These are phyloP conservation scores for Xerocomellus amylosporus DNA, from an alignment of 768 basidiomycete species.

Conservation along the genomic window DNA sequence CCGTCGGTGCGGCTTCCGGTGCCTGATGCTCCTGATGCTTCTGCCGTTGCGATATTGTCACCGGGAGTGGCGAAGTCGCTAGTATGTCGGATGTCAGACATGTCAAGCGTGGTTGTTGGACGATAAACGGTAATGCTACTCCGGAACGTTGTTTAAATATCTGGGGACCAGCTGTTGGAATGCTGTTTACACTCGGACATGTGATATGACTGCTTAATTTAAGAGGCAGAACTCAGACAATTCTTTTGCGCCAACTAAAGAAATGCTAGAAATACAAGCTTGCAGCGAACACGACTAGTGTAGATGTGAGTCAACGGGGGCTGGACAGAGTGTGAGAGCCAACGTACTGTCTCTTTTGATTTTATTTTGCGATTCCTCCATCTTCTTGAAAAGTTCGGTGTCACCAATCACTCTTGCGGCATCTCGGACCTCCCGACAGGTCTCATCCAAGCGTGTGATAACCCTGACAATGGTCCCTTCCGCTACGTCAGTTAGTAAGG, in stretches of 20 bases:
- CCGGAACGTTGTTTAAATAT: constrained; percentile 15
- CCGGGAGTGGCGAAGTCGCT: not conserved
- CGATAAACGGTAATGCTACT: not conserved
- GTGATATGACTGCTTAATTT: constrained; percentile 6
- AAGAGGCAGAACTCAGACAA: not conserved
- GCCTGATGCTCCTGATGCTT: constrained; percentile 9
- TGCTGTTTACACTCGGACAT: constrained; percentile 12
- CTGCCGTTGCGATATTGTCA: not conserved
- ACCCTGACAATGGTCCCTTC: constrained; percentile 97
- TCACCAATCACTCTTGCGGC: constrained; percentile 98
- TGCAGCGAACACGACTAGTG: constrained; percentile 78
- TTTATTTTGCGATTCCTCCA: constrained; percentile 91
- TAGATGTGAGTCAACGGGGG: constrained; percentile 6
- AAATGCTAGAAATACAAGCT: constrained; percentile 73
- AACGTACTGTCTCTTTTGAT: constrained; percentile 95
- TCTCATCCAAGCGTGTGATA: constrained; percentile 94
- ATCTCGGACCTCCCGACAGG: constrained; percentile 94
- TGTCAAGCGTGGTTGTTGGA: not conserved
- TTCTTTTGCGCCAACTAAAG: not conserved
- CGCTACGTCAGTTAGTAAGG: constrained; percentile 85
- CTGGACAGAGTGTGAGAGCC: not conserved
- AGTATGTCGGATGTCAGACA: constrained; percentile 1
- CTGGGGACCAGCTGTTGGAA: constrained; percentile 17
- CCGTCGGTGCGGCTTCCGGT: constrained; percentile 11
- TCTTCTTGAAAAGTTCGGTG: constrained; percentile 92